phyloP scores from a whole-genome alignment of 2,329 filamentous ascomycete genomes.

The Penicillium aurantiogriseum region DNA sequence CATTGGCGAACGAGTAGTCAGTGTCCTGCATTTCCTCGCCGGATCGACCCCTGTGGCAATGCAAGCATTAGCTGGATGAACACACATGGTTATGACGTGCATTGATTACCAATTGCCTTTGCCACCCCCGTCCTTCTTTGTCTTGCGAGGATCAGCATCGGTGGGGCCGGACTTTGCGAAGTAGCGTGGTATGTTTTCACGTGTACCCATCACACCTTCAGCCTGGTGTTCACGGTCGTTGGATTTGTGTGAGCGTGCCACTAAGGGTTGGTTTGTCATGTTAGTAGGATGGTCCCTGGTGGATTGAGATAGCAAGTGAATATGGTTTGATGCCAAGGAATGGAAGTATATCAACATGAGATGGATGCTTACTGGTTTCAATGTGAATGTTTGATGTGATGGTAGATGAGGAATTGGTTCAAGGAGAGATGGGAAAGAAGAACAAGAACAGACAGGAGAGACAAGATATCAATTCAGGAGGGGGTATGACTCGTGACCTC shows the following conservation, averaged over 20 bases:
- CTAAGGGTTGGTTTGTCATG: slow-evolving; percentile 46
- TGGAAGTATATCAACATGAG: not conserved
- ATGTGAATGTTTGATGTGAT: not conserved
- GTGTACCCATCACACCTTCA: slow-evolving; percentile 66
- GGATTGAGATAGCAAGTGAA: not conserved
- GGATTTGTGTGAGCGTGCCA: slow-evolving; percentile 97
- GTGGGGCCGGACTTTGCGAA: slow-evolving; percentile 84
- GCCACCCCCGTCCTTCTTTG: slow-evolving; percentile 93
- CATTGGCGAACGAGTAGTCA: slow-evolving; percentile 77
- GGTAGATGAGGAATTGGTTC: not conserved
- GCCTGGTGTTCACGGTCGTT: slow-evolving; percentile 89
- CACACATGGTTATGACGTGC: not conserved
- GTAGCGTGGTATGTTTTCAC: slow-evolving; percentile 82
- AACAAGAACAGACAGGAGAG: not conserved
- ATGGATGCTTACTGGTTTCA: not conserved
- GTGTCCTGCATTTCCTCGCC: slow-evolving; percentile 84
- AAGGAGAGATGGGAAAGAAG: not conserved
- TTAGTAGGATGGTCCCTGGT: not conserved
- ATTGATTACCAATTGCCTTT: slow-evolving; percentile 84
- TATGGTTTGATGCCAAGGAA: not conserved
- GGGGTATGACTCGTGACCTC: slow-evolving; percentile 23
- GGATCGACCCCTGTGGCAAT: slow-evolving; percentile 66
- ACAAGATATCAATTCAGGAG: not conserved
- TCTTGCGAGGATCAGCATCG: slow-evolving; percentile 83
- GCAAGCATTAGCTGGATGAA: slow-evolving; percentile 4